phyloP scores from a whole-genome alignment of 2,329 filamentous ascomycete species.

The Cladosporium sp. region DNA sequence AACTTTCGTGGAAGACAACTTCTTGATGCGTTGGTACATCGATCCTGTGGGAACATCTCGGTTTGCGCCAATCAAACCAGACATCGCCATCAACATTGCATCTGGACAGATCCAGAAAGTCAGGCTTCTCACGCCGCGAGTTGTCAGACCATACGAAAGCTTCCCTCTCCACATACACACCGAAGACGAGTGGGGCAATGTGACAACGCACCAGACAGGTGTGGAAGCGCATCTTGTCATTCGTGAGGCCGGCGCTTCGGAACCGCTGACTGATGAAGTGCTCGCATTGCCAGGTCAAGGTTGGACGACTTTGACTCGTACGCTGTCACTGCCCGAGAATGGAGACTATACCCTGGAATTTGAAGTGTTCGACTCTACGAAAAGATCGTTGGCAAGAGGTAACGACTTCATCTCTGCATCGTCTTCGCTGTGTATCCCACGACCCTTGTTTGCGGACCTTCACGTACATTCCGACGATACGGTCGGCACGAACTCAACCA shows the following conservation, averaged over 20 bases:
- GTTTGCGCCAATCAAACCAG: slow-evolving; percentile 23
- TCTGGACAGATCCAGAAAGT: slow-evolving; percentile 21
- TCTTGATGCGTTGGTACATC: slow-evolving; percentile 36
- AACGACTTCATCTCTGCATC: slow-evolving; percentile 17
- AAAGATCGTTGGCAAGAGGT: neutral
- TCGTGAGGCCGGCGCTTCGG: slow-evolving; percentile 4
- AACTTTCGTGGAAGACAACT: slow-evolving; percentile 35
- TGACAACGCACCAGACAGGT: neutral
- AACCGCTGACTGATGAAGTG: neutral
- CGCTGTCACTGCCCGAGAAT: neutral
- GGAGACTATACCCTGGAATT: neutral
- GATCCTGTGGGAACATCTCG: slow-evolving; percentile 36
- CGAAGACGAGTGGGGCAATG: neutral
- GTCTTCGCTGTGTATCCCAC: slow-evolving; percentile 19
- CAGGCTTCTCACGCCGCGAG: slow-evolving; percentile 19
- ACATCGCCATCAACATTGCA: slow-evolving; percentile 24
- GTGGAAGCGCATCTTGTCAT: neutral
- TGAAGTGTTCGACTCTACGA: neutral
- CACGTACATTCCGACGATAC: slow-evolving; percentile 39
- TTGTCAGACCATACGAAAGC: neutral
- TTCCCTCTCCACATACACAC: neutral
- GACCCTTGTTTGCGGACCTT: slow-evolving; percentile 31
- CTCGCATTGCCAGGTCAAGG: neutral
- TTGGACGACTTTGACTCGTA: neutral
- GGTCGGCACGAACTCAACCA: slow-evolving; percentile 34